Conservation (phyloP, 371 early-diverging fungal species). For the Actinomortierella ambigua region DNA sequence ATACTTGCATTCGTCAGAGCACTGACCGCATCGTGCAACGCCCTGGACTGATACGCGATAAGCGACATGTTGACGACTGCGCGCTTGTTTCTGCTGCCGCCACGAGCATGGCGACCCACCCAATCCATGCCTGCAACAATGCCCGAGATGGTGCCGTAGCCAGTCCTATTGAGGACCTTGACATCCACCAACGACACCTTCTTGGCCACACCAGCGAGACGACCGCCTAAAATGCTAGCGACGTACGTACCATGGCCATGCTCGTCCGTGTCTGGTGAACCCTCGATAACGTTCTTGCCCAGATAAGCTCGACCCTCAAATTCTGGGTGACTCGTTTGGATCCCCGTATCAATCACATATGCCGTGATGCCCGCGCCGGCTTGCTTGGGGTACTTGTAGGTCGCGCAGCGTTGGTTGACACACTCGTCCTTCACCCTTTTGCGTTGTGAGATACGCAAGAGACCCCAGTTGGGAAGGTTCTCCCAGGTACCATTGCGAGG, state of each 20-base stretch:
- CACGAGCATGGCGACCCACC: not conserved
- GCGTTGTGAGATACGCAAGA: not conserved
- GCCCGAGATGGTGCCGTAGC: constrained; percentile 46
- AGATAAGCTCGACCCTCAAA: constrained; percentile 49
- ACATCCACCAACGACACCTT: constrained; percentile 46
- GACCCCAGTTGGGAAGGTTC: too few species aligned
- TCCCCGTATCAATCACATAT: constrained; percentile 56
- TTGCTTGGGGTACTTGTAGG: not conserved
- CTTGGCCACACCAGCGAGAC: constrained; percentile 57
- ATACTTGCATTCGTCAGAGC: constrained; percentile 32
- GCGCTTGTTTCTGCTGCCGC: too few species aligned
- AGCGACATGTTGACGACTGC: constrained; percentile 30
- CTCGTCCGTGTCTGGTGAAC: constrained; percentile 44
- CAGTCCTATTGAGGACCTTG: constrained; percentile 49
- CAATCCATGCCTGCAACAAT: constrained; percentile 47
- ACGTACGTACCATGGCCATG: constrained; percentile 57
- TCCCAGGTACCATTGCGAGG: too few species aligned
- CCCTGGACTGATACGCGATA: constrained; percentile 9
- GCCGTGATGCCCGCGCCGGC: constrained; percentile 51
- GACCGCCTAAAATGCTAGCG: constrained; percentile 54
- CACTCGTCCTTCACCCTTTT: not conserved
- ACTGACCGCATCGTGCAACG: constrained; percentile 34
- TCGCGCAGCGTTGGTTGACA: not conserved
- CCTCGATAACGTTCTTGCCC: constrained; percentile 14
- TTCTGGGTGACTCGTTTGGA: constrained; percentile 50